phyloP scores from a whole-genome alignment of 768 basidiomycete species.

The Boletus speciosus region DNA sequence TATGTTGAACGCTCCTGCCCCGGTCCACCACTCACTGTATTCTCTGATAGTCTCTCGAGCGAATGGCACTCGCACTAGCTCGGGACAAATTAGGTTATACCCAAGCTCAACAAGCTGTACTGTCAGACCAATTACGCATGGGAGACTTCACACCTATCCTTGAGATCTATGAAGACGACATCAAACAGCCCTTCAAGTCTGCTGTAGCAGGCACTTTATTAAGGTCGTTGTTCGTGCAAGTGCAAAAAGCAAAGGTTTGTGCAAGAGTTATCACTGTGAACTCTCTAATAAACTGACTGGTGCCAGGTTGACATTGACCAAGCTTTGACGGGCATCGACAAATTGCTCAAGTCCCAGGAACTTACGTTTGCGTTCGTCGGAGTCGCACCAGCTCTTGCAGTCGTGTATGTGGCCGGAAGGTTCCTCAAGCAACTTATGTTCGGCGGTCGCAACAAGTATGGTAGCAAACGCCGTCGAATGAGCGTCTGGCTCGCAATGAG shows the following conservation, averaged over 20 bases:
- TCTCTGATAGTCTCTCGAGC: constrained; percentile 71
- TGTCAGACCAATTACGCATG: constrained; percentile 62
- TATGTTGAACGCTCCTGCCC: constrained; percentile 31
- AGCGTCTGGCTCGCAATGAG: constrained; percentile 73
- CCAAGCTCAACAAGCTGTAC: constrained; percentile 55
- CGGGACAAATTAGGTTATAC: constrained; percentile 72
- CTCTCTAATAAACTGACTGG: background rate
- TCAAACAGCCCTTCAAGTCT: constrained; percentile 81
- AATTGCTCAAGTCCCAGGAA: constrained; percentile 89
- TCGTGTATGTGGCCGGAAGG: constrained; percentile 67
- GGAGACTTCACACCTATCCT: constrained; percentile 89
- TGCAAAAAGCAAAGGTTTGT: constrained; percentile 89
- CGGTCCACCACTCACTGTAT: background rate
- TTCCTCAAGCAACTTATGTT: constrained; percentile 50
- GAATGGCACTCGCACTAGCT: constrained; percentile 87
- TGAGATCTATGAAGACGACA: constrained; percentile 86
- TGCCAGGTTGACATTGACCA: constrained; percentile 86
- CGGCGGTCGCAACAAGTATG: constrained; percentile 51
- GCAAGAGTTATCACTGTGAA: background rate
- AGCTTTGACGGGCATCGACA: constrained; percentile 87
- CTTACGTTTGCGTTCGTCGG: constrained; percentile 97
- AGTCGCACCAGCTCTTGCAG: constrained; percentile 81
- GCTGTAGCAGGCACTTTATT: constrained; percentile 78
- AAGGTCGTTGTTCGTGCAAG: constrained; percentile 83
- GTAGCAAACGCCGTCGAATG: constrained; percentile 50